Conservation (phyloP, 2,329 filamentous ascomycete genomes). For the Neopestalotiopsis sp. region DNA sequence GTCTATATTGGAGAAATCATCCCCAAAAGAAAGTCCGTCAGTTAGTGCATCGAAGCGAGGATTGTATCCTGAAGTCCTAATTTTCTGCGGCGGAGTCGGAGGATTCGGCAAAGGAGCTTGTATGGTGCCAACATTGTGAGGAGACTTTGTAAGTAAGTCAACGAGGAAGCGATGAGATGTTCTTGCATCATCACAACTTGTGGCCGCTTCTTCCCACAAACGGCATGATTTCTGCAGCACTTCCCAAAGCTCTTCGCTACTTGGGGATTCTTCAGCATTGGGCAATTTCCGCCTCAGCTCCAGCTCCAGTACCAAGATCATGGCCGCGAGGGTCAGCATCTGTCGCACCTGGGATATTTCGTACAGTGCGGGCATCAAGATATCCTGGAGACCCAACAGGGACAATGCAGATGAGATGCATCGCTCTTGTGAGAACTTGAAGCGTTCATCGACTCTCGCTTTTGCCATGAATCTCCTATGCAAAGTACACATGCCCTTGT, state of each 20-base stretch:
- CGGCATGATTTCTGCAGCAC: neutral
- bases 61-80: neutral
- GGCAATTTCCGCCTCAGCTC: neutral
- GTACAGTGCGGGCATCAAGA: neutral
- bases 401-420: conserved; percentile 34
- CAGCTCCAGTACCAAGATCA: conserved; percentile 3
- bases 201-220: neutral
- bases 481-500: conserved; percentile 55
- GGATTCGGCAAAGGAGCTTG: too few relatives aligned
- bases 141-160: neutral
- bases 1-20: conserved; percentile 27
- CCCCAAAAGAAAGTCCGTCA: conserved; percentile 19
- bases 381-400: conserved; percentile 28
- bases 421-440: conserved; percentile 27
- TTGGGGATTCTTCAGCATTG: neutral
- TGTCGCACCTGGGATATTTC: neutral
- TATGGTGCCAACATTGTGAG: neutral
- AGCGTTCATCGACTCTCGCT: conserved; percentile 19
- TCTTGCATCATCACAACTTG: neutral
- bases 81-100: too few relatives aligned
- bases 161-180: neutral
- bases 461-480: conserved; percentile 53
- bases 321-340: neutral
- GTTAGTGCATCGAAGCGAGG: conserved; percentile 14
- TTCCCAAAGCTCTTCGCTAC: neutral